Conservation (phyloP, 2,329 filamentous ascomycete species). For the Mycocentrospora acerina region DNA sequence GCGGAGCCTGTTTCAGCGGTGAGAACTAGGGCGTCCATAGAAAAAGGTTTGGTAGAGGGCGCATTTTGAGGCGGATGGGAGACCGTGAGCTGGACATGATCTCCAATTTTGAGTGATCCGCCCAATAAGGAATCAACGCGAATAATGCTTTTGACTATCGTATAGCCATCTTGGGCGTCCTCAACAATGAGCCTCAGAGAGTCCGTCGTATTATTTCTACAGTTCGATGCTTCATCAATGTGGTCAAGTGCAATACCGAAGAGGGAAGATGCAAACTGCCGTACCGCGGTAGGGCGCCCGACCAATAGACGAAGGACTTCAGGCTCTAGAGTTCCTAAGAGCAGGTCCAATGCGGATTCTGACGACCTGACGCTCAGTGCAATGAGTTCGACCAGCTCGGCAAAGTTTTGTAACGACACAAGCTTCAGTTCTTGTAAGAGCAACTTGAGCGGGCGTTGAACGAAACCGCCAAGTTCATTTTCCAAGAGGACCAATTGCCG, state of each 20-base stretch:
- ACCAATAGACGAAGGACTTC: slow-evolving; percentile 30
- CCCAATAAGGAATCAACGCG: slow-evolving; percentile 18
- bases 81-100: slow-evolving; percentile 40
- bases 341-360: slow-evolving; percentile 35
- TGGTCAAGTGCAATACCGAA: slow-evolving; percentile 46
- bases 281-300: slow-evolving; percentile 23
- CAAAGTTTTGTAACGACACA: slow-evolving; percentile 28
- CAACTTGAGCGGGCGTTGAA: slow-evolving; percentile 27
- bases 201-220: slow-evolving; percentile 9
- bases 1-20: slow-evolving; percentile 31
- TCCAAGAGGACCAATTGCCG: slow-evolving; percentile 20
- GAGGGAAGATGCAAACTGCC: slow-evolving; percentile 36
- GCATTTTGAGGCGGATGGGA: slow-evolving; percentile 38
- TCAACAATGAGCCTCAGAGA: slow-evolving; percentile 11
- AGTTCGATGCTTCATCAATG: slow-evolving; percentile 37
- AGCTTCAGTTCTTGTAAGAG: slow-evolving; percentile 25
- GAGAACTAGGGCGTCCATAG: slow-evolving; percentile 45
- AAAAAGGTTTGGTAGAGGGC: slow-evolving; percentile 25
- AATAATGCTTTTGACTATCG: slow-evolving; percentile 16
- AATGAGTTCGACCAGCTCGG: slow-evolving; percentile 35
- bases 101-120: slow-evolving; percentile 17
- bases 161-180: slow-evolving; percentile 9
- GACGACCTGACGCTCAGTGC: slow-evolving; percentile 33
- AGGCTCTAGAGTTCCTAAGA: slow-evolving; percentile 39
- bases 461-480: slow-evolving; percentile 27